Evolutionary conservation across 2,329 filamentous ascomycete species (phyloP).

Genomic region (Pyrenophora graminea): DNA sequence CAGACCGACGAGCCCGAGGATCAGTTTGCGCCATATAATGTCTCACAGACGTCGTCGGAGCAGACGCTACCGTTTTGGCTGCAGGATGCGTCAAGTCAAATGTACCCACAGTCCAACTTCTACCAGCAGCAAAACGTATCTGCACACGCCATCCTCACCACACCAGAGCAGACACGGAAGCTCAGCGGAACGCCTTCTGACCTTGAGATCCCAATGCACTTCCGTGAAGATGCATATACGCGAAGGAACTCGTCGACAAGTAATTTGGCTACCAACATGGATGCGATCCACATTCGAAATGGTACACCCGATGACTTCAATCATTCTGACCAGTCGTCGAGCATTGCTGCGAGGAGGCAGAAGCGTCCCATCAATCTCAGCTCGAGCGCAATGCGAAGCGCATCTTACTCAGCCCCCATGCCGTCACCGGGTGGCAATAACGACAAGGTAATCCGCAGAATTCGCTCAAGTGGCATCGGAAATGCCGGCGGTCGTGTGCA

Average conservation of each 20-base stretch:
- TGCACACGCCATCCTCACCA: constrained; percentile 42
- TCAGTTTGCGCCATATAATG: constrained; percentile 37
- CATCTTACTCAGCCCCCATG: constrained; percentile 49
- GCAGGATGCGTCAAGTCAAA: constrained; percentile 24
- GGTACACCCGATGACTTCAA: constrained; percentile 41
- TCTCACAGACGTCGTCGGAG: constrained; percentile 40
- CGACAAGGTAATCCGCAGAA: constrained; percentile 52
- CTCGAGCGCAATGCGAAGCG: constrained; percentile 47
- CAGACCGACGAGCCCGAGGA: constrained; percentile 35
- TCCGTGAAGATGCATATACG: constrained; percentile 39
- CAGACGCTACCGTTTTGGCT: constrained; percentile 39
- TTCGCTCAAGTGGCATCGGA: constrained; percentile 53
- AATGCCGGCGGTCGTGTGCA: constrained; percentile 53
- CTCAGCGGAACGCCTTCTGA: constrained; percentile 39
- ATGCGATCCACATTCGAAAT: constrained; percentile 46
- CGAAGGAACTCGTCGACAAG: constrained; percentile 47
- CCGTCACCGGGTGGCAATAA: constrained; percentile 45
- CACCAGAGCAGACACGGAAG: constrained; percentile 37
- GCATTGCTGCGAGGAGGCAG: constrained; percentile 49
- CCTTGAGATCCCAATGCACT: constrained; percentile 35
- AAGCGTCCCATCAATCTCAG: constrained; percentile 48
- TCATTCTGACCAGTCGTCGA: constrained; percentile 46
- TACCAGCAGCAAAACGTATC: constrained; percentile 46
- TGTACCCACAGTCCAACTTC: constrained; percentile 35
- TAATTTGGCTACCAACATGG: constrained; percentile 46